Conservation (phyloP, 2,329 filamentous ascomycete species). For the Rhynchosporium secalis region DNA sequence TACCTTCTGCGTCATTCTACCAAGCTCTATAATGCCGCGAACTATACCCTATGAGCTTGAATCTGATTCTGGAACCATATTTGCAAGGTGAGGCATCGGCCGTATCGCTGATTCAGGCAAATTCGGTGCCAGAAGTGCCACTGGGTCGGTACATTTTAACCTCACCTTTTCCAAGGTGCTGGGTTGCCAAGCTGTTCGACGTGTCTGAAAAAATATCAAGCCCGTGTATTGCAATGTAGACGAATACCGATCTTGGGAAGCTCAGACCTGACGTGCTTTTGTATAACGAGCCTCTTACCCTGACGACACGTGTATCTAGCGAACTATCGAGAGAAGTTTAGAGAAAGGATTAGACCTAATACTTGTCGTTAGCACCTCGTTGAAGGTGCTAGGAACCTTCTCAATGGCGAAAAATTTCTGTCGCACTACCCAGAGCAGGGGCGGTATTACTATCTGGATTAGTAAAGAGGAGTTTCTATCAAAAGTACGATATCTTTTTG, state of each 20-base stretch:
- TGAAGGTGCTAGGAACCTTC: background rate
- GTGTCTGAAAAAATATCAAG: conserved; percentile 27
- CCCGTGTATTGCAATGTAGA: conserved; percentile 22
- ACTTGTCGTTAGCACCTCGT: background rate
- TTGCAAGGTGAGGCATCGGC: too few species aligned
- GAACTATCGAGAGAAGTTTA: background rate
- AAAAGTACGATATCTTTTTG: background rate
- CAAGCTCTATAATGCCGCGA: too few species aligned
- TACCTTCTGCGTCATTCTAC: too few species aligned
- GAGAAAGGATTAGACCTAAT: background rate
- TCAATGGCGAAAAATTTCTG: background rate
- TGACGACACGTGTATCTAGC: background rate
- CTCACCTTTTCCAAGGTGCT: conserved; percentile 25
- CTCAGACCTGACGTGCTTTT: conserved; percentile 13
- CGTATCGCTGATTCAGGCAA: too few species aligned
- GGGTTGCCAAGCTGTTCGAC: conserved; percentile 25
- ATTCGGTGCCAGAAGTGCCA: conserved; percentile 20
- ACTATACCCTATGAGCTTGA: too few species aligned
- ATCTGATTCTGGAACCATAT: too few species aligned
- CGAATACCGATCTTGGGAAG: conserved; percentile 19
- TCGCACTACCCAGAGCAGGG: background rate
- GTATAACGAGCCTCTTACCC: background rate
- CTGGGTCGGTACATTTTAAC: conserved; percentile 25
- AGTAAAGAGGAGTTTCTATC: background rate
- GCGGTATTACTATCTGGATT: background rate